These are phyloP conservation scores for Phalaenopsis equestris DNA, from an alignment of 106 monocot species.

Conservation along the genomic window DNA sequence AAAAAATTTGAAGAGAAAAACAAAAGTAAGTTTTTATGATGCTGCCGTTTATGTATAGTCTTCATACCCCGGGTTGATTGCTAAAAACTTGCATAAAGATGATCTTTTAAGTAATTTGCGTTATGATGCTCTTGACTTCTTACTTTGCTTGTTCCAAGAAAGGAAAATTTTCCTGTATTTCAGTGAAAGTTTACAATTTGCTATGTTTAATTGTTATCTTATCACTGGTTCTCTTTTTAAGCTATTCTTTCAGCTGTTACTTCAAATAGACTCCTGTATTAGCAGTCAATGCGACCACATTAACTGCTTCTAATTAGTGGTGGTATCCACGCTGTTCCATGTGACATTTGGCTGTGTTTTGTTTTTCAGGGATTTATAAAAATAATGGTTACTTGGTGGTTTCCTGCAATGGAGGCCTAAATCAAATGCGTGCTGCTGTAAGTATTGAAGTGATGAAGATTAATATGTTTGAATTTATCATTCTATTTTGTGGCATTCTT, in stretches of 20 bases:
- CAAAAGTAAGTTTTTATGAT: background rate
- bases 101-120: background rate
- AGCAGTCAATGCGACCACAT: too few relatives aligned
- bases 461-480: background rate
- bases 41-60: background rate
- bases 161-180: background rate
- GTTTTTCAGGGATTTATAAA: slow-evolving; percentile 56
- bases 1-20: too few relatives aligned
- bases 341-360: background rate
- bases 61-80: background rate
- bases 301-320: too few relatives aligned
- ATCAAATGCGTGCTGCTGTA: slow-evolving; percentile 98
- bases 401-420: slow-evolving; percentile 97
- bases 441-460: slow-evolving; percentile 16
- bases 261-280: background rate
- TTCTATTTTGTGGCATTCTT: background rate
- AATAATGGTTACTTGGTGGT: slow-evolving; percentile 97
- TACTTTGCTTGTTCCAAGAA: background rate
- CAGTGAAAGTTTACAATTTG: background rate
- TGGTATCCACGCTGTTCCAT: background rate
- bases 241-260: background rate
- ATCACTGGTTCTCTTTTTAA: background rate
- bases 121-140: background rate
- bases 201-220: background rate
- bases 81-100: background rate